phyloP scores from a whole-genome alignment of 257 asterid species.

The Vinca minor region DNA sequence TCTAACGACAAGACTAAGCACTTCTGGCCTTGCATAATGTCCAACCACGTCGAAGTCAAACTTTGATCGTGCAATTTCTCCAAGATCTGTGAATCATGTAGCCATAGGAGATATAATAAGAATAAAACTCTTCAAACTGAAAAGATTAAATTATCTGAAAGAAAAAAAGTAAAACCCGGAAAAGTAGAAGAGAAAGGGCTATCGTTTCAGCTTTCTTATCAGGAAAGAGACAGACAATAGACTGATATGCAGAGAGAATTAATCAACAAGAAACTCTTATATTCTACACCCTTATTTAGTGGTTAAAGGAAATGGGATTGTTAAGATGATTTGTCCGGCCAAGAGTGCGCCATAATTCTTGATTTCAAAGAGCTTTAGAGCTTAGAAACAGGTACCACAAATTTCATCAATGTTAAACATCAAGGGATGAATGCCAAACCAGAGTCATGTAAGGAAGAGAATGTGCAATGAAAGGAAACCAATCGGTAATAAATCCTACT shows the following conservation, averaged over 20 bases:
- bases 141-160: neutral
- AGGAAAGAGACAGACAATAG: too few relatives aligned
- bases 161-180: neutral
- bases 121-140: too few relatives aligned
- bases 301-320: too few relatives aligned
- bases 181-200: neutral
- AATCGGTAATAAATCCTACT: neutral
- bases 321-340: too few relatives aligned
- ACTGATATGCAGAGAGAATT: too few relatives aligned
- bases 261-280: too few relatives aligned
- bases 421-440: neutral
- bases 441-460: neutral
- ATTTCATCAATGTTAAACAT: neutral
- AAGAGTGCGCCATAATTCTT: too few relatives aligned
- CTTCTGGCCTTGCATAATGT: conserved; percentile 85
- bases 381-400: neutral
- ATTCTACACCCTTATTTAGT: too few relatives aligned
- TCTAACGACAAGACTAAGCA: conserved; percentile 70
- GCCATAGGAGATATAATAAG: conserved; percentile 3
- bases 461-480: neutral
- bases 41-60: conserved; percentile 94
- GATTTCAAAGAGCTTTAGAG: too few relatives aligned
- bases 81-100: conserved; percentile 53
- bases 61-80: conserved; percentile 81
- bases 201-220: too few relatives aligned